Evolutionary conservation across 202 grass and related monocot genomes (phyloP), one percentile per base, ranked within the genome.

Genomic region (Carex sylvatica): DNA sequence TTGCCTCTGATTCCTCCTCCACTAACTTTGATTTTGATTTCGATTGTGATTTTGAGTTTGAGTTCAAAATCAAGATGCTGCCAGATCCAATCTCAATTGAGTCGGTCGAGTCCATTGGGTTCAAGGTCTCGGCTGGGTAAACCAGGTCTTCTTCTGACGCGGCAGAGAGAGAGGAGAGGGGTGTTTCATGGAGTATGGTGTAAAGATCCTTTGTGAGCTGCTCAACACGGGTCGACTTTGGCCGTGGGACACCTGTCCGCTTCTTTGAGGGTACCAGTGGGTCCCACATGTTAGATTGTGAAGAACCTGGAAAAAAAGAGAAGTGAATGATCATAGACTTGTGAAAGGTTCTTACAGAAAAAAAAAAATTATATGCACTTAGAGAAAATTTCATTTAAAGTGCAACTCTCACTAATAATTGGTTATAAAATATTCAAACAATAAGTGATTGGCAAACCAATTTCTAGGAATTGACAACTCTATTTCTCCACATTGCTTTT

Each of bases 1-100:
- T 95, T 91, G 92, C 89, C 86, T 98, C 92, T 78, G 92, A 98
- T 89, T 98, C 95, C 88, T 91, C 90, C 70, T 95, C 95, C 65
- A 84, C 58, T 73, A 73, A 73, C 70, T 73, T 73, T 49, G 76
- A 90, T 84, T 90, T 98, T 36, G 65, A 19, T 67, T 82, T 70
- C 6, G 64, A 36, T 35, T 69, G 47, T 54, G 44, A 82, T 35
- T 70, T 68, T 28, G 83, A 91, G 85, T 87, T 91, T 18, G 91
- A 82, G 62, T 90, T 87, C 77, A 87, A 89, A 80, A 98, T 89
- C 61, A 98, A 91, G 61, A 98, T 83, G 78, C 91, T 90, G 84
- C 96, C 96, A 86, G 92, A 98, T 6, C 96, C 91, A 46, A 95
- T 95, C 84, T 98, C 91, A 76, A 95, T 88, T 16, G 96, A 98